Evolutionary conservation across 2,329 filamentous ascomycete species (phyloP), one percentile per base, ranked within the genome.

Genomic region (Cladosporium oxysporum): DNA sequence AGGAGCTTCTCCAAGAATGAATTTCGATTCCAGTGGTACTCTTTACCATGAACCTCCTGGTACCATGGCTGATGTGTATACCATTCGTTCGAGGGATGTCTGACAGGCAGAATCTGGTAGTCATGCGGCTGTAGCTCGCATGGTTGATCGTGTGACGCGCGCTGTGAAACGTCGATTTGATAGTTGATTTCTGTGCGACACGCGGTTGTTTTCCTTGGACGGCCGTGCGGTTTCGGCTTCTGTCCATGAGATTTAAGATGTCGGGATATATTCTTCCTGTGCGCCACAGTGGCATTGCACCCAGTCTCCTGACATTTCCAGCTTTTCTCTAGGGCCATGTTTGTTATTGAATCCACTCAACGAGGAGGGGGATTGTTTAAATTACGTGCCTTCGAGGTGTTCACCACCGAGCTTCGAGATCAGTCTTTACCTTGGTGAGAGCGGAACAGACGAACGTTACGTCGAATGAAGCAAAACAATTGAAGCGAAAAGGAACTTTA

Each of bases 1-100:
- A 58, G 55, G 44, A 58, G 55, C 55, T 58, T 58, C 55, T 58
- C 55, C 55, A 58, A 58, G 35, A 58, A 58, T 58, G 55, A 58
- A 41, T 58, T n/a, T 58, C 55, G 55, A 44, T 58, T 41, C 55
- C 55, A 58, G 55, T 58, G 55, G 55, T 58, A 58, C 55, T 58
- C n/a, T 29, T 58, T 58, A 58, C 55, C 55, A 58, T 33, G 55
- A 58, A 58, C 44, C 33, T 58, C 55, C 55, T 58, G 55, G 55
- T 58, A 58, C 55, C 55, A 58, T 21, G 55, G 55, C 55, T 58
- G 55, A 44, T 58, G 55, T 58, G 35, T 44, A 10, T 21, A 58
- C 55, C 33, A 58, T 58, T 58, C 55, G 33, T 37, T 58, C 55
- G n/a, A 44, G 21, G 55, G 55, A 58, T 5, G n/a, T 12, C 31